A percentile compares a stretch with the other conserved stretches of the same genome.
phyloP scores from a whole-genome alignment of 2,329 filamentous ascomycete genomes.

The Fusarium musae region DNA sequence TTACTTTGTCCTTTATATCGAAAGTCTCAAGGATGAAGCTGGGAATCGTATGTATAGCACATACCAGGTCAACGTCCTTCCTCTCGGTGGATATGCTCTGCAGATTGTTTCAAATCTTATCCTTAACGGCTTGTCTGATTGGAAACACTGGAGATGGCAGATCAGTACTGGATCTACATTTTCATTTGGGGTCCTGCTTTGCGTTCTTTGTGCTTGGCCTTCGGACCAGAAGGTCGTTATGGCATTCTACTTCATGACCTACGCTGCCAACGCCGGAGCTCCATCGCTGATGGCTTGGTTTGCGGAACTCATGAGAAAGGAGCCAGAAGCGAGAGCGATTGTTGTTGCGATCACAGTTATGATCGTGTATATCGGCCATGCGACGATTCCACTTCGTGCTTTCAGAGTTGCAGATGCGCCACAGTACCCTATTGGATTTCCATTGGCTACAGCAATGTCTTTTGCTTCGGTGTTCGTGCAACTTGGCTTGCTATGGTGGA shows the following conservation, averaged over 20 bases:
- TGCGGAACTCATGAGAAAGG: constrained; percentile 48
- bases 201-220: constrained; percentile 50
- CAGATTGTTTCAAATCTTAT: constrained; percentile 51
- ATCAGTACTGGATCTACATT: constrained; percentile 47
- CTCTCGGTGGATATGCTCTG: constrained; percentile 46
- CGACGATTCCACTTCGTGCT: constrained; percentile 52
- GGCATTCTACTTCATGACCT: constrained; percentile 52
- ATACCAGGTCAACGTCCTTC: constrained; percentile 49
- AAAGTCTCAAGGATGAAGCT: constrained; percentile 41
- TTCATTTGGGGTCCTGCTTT: constrained; percentile 46
- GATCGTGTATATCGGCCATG: constrained; percentile 52
- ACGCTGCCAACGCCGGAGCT: constrained; percentile 48
- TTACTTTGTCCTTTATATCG: constrained; percentile 50
- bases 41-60: constrained; percentile 45
- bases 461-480: constrained; percentile 48
- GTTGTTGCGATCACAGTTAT: constrained; percentile 53
- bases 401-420: constrained; percentile 51
- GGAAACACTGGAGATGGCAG: constrained; percentile 55
- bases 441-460: constrained; percentile 48
- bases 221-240: constrained; percentile 47
- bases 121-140: constrained; percentile 51
- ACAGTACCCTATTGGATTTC: constrained; percentile 52
- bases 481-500: constrained; percentile 48
- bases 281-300: constrained; percentile 52
- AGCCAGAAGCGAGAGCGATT: constrained; percentile 51